Evolutionary conservation across 2,329 filamentous ascomycete species (phyloP), one percentile per base, ranked within the genome.

Genomic region (Microcyclosporella mali): DNA sequence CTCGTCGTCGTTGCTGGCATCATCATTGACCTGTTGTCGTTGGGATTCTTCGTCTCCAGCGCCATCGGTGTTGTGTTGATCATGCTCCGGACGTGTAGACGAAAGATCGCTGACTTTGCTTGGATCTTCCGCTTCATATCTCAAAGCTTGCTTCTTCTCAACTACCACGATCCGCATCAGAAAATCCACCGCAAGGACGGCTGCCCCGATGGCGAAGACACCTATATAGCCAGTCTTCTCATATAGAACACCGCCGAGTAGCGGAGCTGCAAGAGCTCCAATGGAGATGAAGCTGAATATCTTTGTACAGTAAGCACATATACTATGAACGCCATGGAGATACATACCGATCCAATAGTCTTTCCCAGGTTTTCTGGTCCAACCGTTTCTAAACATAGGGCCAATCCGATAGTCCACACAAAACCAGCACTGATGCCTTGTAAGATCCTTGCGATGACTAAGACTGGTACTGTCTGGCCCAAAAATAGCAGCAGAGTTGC

Each of bases 221-320:
- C 77, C 78, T 10, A 61, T 56, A 53, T 77, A 77, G 2, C 79
- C 80, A 1, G 72, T 70, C 52, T 74, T 74, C 19, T 74, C 67
- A 56, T 82, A 83, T 1, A 83, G 59, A 0, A 80, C 55, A 0
- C 81, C 81, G 2, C 80, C 80, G 0, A 81, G 59, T 0, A 79
- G 66, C 0, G 80, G 80, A 0, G 77, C 71, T 12, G 74, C 63
- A 4, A 83, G 62, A 32, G 73, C 71, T 0, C 78, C 79, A 0
- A 78, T 66, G 0, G 73, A 74, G 39, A 80, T 74, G 47, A 82
- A 73, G 46, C 74, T 75, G 58, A 78, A 79, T 6, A 80, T 74
- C 62, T 71, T 40, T 4, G 3, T 6, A 7, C 11, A 1, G 31
- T 45, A 14, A 46, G 28, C 28, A 36, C 11, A 6, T 15, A 19